These are phyloP conservation scores for Willaertia magna DNA, from an alignment of 208 protist genomes.

Conservation along the genomic window DNA sequence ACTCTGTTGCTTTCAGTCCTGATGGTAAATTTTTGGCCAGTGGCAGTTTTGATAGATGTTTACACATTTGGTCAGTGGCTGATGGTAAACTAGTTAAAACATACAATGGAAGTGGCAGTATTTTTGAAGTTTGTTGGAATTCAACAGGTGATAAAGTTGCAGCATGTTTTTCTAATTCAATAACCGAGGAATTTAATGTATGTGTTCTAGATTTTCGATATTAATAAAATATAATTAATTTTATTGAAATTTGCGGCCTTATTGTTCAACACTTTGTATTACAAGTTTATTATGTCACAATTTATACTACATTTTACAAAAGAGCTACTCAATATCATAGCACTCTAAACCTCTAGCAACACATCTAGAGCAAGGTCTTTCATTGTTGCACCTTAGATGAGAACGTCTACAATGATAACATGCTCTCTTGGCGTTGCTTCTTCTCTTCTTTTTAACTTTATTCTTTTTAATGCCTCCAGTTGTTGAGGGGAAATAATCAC, in stretches of 20 bases:
- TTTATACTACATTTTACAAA: too few species aligned
- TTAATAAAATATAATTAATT: too few species aligned
- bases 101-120: conserved; percentile 45
- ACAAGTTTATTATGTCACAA: too few species aligned
- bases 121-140: conserved; percentile 65
- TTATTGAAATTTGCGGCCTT: too few species aligned
- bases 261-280: too few species aligned
- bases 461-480: background rate
- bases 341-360: background rate
- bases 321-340: background rate
- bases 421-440: background rate
- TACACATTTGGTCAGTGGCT: conserved; percentile 54
- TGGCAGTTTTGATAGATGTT: conserved; percentile 50
- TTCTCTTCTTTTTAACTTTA: background rate
- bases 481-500: background rate
- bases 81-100: conserved; percentile 49
- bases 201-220: conserved; percentile 37
- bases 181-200: conserved; percentile 16
- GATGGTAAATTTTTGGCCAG: conserved; percentile 51
- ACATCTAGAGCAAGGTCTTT: background rate
- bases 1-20: conserved; percentile 24
- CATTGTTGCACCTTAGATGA: background rate
- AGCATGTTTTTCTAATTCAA: conserved; percentile 40
- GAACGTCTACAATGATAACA: background rate
- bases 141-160: conserved; percentile 36